phyloP scores from a whole-genome alignment of 2,329 filamentous ascomycete genomes.

The Colletotrichum chlorophyti region DNA sequence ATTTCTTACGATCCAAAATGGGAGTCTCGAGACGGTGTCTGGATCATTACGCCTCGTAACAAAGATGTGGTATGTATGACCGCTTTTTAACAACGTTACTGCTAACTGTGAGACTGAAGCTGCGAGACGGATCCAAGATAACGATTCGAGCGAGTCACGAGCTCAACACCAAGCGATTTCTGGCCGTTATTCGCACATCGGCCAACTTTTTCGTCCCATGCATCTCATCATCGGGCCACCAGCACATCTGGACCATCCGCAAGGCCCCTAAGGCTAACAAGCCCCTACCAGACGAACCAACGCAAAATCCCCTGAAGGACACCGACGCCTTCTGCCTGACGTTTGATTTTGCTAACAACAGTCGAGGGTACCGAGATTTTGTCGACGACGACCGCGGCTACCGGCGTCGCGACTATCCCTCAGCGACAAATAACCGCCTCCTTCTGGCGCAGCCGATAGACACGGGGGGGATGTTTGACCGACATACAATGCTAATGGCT shows the following conservation, averaged over 20 bases:
- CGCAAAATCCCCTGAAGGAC: not conserved
- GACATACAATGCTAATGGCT: too few relatives aligned
- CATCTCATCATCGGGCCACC: constrained; percentile 2
- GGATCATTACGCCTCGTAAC: not conserved
- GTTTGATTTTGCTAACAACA: not conserved
- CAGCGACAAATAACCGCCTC: too few relatives aligned
- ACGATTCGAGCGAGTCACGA: not conserved
- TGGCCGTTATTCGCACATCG: constrained; percentile 11
- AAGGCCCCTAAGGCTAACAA: not conserved
- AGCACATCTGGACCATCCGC: constrained; percentile 5
- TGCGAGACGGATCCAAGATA: not conserved
- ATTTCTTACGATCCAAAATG: not conserved
- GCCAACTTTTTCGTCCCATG: constrained; percentile 9
- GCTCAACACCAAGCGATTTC: not conserved
- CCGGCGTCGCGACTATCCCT: too few relatives aligned
- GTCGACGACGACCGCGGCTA: not conserved
- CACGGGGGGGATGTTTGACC: too few relatives aligned
- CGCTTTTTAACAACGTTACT: too few relatives aligned
- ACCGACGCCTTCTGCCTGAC: not conserved
- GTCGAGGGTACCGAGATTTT: not conserved
- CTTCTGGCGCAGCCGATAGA: too few relatives aligned
- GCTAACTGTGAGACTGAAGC: not conserved
- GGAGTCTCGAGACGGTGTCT: not conserved
- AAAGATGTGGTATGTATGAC: not conserved
- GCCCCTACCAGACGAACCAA: not conserved